A percentile compares a stretch with the other conserved stretches of the same genome.
phyloP scores from a whole-genome alignment of 2,329 filamentous ascomycete genomes.

The Acrocalymma vagum region DNA sequence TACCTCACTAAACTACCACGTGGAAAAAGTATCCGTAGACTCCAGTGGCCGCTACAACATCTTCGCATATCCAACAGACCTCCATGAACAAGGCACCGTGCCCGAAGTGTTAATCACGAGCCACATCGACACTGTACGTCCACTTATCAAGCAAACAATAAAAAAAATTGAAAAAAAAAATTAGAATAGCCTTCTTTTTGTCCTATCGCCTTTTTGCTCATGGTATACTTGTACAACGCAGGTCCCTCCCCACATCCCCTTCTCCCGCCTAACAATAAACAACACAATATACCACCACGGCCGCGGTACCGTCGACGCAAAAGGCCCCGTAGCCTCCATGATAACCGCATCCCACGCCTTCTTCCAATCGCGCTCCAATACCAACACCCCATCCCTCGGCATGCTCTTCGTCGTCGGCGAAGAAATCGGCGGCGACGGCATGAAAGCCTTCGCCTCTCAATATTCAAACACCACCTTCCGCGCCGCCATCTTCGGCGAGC shows the following conservation, averaged over 20 bases:
- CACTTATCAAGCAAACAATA: background rate
- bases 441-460: slow-evolving; percentile 60
- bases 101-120: slow-evolving; percentile 72
- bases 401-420: slow-evolving; percentile 78
- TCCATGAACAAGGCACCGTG: slow-evolving; percentile 47
- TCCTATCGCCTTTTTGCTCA: too few species aligned
- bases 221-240: slow-evolving; percentile 4
- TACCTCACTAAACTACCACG: slow-evolving; percentile 56
- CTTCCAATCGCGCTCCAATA: slow-evolving; percentile 51
- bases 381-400: slow-evolving; percentile 44
- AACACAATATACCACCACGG: slow-evolving; percentile 63
- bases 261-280: slow-evolving; percentile 59
- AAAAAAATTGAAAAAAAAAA: too few species aligned
- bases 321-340: slow-evolving; percentile 70
- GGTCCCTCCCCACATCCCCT: slow-evolving; percentile 71
- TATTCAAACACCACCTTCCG: slow-evolving; percentile 57
- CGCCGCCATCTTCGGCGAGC: slow-evolving; percentile 88
- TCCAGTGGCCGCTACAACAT: slow-evolving; percentile 72
- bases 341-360: slow-evolving; percentile 69
- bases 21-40: slow-evolving; percentile 58
- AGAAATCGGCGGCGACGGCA: slow-evolving; percentile 81
- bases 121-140: slow-evolving; percentile 74
- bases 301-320: slow-evolving; percentile 73
- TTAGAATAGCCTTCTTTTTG: too few species aligned
- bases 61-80: slow-evolving; percentile 65